phyloP scores from a whole-genome alignment of 495 filamentous ascomycete species.

The Lophium mytilinum region DNA sequence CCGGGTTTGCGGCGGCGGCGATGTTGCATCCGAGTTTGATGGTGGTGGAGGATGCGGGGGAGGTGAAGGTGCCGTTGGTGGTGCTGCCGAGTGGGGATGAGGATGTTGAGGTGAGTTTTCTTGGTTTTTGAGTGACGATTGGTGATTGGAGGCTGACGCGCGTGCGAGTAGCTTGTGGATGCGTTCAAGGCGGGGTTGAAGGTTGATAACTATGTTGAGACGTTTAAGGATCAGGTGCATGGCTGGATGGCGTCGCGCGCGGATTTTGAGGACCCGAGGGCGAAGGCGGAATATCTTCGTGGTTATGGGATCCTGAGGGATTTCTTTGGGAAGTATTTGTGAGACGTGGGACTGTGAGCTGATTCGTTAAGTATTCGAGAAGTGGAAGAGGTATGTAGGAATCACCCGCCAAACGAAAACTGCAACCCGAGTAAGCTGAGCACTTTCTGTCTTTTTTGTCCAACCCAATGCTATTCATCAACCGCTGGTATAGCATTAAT shows the following conservation, averaged over 20 bases:
- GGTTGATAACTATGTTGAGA: constrained; percentile 65
- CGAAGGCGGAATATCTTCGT: neutral
- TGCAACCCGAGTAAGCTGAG: no score
- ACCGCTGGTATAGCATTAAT: no score
- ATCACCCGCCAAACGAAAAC: no score
- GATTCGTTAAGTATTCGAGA: no score
- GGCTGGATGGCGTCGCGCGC: constrained; percentile 78
- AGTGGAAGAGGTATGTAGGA: no score
- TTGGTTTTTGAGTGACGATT: neutral
- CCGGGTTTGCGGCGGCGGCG: constrained; percentile 49
- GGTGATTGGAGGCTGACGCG: constrained; percentile 37
- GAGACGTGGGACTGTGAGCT: no score
- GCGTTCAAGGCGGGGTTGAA: constrained; percentile 32
- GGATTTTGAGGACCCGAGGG: neutral
- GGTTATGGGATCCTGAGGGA: neutral
- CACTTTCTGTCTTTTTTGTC: no score
- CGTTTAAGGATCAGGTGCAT: constrained; percentile 70
- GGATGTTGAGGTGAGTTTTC: constrained; percentile 43
- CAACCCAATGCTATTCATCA: no score
- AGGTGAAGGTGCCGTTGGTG: constrained; percentile 17
- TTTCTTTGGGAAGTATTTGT: neutral
- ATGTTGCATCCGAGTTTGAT: neutral
- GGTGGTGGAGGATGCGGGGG: neutral
- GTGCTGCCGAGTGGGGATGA: constrained; percentile 35
- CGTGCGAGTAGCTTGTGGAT: constrained; percentile 38